Base-by-base conservation (phyloP, 208 protist genomes). In the Crithidia thermophila region DNA sequence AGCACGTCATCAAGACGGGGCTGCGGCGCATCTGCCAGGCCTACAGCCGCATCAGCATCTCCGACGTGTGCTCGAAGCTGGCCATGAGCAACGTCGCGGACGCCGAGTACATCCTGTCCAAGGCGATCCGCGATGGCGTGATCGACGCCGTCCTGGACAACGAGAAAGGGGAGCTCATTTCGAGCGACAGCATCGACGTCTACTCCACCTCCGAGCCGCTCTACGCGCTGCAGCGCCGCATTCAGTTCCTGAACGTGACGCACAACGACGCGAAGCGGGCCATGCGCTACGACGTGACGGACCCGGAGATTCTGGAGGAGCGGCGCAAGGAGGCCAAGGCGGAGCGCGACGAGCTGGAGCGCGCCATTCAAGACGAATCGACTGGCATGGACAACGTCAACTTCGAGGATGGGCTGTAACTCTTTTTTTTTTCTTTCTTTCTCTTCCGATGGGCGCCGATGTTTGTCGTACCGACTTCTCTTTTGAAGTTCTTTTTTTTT, bases 1-100 rank as follows among this genome's bases (percentile, higher is more conserved):
- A 99, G 74, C 99, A 99, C 80, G 98, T 99, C 4, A 99, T 99
- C 75, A 94, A 94, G 85, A 99, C 98, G 20, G 98, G 98, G 30
- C 82, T 99, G 51, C 89, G 96, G 13, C 97, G 96, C 66, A 98
- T 99, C 66, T 98, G 89, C 81, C 82, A 98, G 21, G 87, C 94
- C 21, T 99, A 99, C 76, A 98, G 96, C 36, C 87, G 96, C 63
- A 99, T 99, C 68, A 98, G 96, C 51, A 93, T 99, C 31, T 59
- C 70, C 2, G 98, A 99, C 57, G 85, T 99, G 58, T 97, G 93
- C 71, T 64, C 84, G 47, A 99, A 99, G 84, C 87, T 99, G 23
- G 73, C 94, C 6, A 96, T 99, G 63, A 97, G 98, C 68, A 95
- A 94, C 61, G 73, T 90, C 10, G 86, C 97, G 20, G 97, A 99